Percentiles rank a stretch among this genome's conserved stretches.
Evolutionary conservation across 2,329 filamentous ascomycete species (phyloP).

Genomic region (Amauroascus verrucosus): DNA sequence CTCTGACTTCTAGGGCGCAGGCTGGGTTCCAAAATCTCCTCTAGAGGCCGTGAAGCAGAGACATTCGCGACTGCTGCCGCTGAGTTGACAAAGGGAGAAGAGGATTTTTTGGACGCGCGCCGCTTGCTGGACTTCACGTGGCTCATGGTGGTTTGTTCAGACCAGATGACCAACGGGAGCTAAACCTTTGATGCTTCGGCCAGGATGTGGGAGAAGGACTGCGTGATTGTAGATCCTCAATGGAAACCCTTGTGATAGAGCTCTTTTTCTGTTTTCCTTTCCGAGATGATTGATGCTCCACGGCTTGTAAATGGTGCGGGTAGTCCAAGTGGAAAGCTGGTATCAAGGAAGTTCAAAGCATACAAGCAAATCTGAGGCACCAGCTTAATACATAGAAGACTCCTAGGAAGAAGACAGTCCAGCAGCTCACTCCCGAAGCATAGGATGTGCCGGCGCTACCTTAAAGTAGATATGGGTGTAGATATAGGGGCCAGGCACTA

Average conservation of each 20-base stretch:
- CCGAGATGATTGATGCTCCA: neutral
- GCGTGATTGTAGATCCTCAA: conserved; percentile 1
- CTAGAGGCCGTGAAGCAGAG: conserved; percentile 1
- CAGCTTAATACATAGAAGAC: no score
- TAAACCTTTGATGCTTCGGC: neutral
- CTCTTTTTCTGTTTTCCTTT: neutral
- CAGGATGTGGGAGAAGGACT: neutral
- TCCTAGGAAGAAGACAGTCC: no score
- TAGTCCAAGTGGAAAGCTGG: no score
- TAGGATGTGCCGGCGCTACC: no score
- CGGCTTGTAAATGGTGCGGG: no score
- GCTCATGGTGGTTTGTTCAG: conserved; percentile 4
- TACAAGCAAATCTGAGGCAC: no score
- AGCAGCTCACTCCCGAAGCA: no score
- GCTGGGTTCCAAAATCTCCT: conserved; percentile 6
- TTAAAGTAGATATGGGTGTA: no score
- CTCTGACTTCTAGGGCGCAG: conserved; percentile 12
- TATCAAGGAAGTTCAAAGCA: no score
- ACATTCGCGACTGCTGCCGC: neutral
- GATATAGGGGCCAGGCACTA: no score
- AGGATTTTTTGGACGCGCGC: conserved; percentile 13
- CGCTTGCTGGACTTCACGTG: conserved; percentile 13
- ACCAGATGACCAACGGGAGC: conserved; percentile 1
- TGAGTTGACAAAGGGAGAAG: conserved; percentile 6
- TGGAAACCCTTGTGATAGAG: neutral